Evolutionary conservation across 2,329 filamentous ascomycete species (phyloP), one percentile per base, ranked within the genome.

Genomic region (Davidsoniella eucalypti): DNA sequence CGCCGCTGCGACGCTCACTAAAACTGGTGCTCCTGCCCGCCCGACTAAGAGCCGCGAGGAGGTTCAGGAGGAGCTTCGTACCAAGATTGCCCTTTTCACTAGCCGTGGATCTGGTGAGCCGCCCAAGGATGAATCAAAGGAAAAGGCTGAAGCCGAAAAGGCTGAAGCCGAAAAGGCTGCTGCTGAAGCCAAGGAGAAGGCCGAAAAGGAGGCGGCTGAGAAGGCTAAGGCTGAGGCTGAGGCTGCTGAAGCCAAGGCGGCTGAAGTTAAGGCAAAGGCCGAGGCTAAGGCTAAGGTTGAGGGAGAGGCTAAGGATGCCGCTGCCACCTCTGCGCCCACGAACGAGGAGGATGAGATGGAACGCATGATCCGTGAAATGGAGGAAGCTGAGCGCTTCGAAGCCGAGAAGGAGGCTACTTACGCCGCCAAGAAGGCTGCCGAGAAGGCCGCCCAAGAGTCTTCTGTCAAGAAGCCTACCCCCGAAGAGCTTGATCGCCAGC

Each of bases 21-120:
- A 87, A 60, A 71, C 81, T 2, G 69, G 76, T 8, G 87, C 76
- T 41, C 72, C 79, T 17, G 72, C 81, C 17, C 84, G 92, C 58
- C 71, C 71, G 21, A 69, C 69, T 40, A 92, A 92, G 72, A 82
- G 82, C 1, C 76, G 78, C 36, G 83, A 90, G 62, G 84, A 94
- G 66, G 86, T 86, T 55, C 81, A 82, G 52, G 78, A 85, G 56
- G 87, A 94, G 65, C 84, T 88, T 60, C 82, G 83, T 64, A 79
- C 84, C 62, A 82, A 86, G 61, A 81, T 94, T 61, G 78, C 80
- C 61, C 75, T 76, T 48, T 77, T 78, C 50, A 69, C 69, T 2
- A 63, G 58, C 26, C 57, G 23, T 36, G 44, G 43, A 16, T 44
- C 49, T 29, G 47, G 51, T 29, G 44, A 52, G 39, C 39, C 40